Evolutionary conservation across 2,329 filamentous ascomycete genomes (phyloP).

Genomic region (Colletotrichum zoysiae): DNA sequence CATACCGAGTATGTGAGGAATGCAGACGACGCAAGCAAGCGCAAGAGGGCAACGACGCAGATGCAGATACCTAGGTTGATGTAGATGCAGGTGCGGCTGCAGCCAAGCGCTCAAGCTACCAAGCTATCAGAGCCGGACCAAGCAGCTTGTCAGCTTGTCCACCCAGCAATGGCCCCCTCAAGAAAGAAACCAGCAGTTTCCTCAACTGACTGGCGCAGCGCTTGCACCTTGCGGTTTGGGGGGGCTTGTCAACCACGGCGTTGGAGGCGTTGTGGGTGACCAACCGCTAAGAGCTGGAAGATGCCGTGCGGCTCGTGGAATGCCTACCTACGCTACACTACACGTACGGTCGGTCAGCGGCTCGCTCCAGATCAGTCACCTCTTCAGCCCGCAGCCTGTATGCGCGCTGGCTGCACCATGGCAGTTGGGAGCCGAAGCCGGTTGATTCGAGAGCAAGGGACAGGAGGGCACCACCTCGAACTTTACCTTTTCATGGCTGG

Average conservation of each 20-base stretch:
- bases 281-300: neutral
- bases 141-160: slow-evolving; percentile 25
- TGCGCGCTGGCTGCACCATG: slow-evolving; percentile 5
- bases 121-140: slow-evolving; percentile 19
- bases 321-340: no score
- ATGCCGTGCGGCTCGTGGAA: slow-evolving; percentile 10
- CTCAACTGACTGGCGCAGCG: slow-evolving; percentile 39
- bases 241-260: slow-evolving; percentile 22
- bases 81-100: slow-evolving; percentile 2
- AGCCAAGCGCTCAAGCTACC: slow-evolving; percentile 16
- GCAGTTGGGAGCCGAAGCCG: slow-evolving; percentile 18
- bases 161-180: neutral
- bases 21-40: slow-evolving; percentile 12
- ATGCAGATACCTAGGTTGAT: neutral
- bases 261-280: slow-evolving; percentile 9
- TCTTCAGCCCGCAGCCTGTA: slow-evolving; percentile 23
- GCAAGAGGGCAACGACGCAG: slow-evolving; percentile 3
- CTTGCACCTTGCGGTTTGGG: slow-evolving; percentile 25
- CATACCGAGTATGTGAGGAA: neutral
- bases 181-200: slow-evolving; percentile 20
- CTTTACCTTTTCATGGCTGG: no score
- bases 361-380: slow-evolving; percentile 8
- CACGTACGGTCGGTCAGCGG: slow-evolving; percentile 14
- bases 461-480: slow-evolving; percentile 2
- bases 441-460: slow-evolving; percentile 6